These are phyloP conservation scores for Chlorencoelia australis DNA, from an alignment of 2,329 filamentous ascomycete species.

Conservation along the genomic window DNA sequence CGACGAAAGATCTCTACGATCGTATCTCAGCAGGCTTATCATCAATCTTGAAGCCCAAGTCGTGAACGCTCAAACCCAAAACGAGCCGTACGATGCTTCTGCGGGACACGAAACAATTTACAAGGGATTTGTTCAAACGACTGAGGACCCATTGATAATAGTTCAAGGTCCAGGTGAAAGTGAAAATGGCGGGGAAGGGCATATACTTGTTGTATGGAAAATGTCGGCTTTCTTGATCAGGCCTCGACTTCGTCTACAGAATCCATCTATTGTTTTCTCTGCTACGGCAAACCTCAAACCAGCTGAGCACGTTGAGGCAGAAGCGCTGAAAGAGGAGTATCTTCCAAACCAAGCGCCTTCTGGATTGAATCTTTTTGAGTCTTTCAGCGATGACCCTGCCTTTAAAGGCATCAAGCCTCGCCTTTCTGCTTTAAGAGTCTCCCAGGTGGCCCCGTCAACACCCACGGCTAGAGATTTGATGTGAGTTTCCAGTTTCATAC, in stretches of 20 bases:
- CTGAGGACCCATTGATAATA: slow-evolving; percentile 40
- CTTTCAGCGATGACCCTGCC: slow-evolving; percentile 56
- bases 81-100: slow-evolving; percentile 35
- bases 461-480: slow-evolving; percentile 48
- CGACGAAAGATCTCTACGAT: slow-evolving; percentile 45
- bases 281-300: slow-evolving; percentile 52
- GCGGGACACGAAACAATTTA: slow-evolving; percentile 50
- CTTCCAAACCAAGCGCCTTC: slow-evolving; percentile 58
- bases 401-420: slow-evolving; percentile 50
- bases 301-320: slow-evolving; percentile 32
- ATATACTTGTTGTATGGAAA: slow-evolving; percentile 50
- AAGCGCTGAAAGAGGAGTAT: slow-evolving; percentile 46
- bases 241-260: slow-evolving; percentile 54
- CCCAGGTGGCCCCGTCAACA: slow-evolving; percentile 59
- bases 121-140: slow-evolving; percentile 40
- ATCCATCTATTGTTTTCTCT: slow-evolving; percentile 55
- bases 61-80: slow-evolving; percentile 41
- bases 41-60: slow-evolving; percentile 59
- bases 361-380: slow-evolving; percentile 67
- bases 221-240: slow-evolving; percentile 46
- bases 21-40: slow-evolving; percentile 51
- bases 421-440: slow-evolving; percentile 65
- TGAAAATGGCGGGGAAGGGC: slow-evolving; percentile 27
- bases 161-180: slow-evolving; percentile 32
- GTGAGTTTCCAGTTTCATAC: no score